Evolutionary conservation across 306 rosid genomes (phyloP), one percentile per base, ranked within the genome.

Genomic region (Quercus wislizeni): DNA sequence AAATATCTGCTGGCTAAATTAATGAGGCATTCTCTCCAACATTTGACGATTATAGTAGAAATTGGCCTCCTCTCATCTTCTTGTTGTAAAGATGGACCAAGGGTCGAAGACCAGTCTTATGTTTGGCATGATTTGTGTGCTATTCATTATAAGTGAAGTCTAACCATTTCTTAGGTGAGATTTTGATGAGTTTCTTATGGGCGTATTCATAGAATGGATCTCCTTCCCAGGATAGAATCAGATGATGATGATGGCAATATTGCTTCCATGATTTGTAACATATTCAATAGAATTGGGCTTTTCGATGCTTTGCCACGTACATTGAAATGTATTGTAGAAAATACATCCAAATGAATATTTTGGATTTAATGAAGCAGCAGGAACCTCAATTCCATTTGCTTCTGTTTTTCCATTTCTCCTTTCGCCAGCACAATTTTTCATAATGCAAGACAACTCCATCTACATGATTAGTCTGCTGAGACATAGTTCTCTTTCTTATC

Each of bases 1-100:
- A 75, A 84, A 76, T 43, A 74, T 76, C 85, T 86, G 80, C 91
- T 82, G 85, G 81, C 78, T 69, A 78, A 81, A 71, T 74, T 82
- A 65, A 75, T 67, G 80, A 74, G 81, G 74, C 83, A 83, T 75
- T 64, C 84, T 69, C 69, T 70, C 78, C 71, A 71, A 73, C 78
- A 69, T 80, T 77, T 73, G 81, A 84, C 54, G 70, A 68, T 78
- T 69, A 43, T 55, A 46, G 75, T 55, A 74, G 77, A 73, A 71
- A 28, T 21, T 71, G 75, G 79, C 72, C 77, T 62, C 23, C 77
- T 55, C 73, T 75, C 69, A 78, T 76, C 79, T 55, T 75, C 51
- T 21, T 62, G 56, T 57, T 76, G 59, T 8, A 86, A 83, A 78
- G 81, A 62, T 80, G 85, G 88, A 65, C 82, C 78, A 57, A 38